Evolutionary conservation across 768 basidiomycete species (phyloP).

Genomic region (Lactarius hatsudake): DNA sequence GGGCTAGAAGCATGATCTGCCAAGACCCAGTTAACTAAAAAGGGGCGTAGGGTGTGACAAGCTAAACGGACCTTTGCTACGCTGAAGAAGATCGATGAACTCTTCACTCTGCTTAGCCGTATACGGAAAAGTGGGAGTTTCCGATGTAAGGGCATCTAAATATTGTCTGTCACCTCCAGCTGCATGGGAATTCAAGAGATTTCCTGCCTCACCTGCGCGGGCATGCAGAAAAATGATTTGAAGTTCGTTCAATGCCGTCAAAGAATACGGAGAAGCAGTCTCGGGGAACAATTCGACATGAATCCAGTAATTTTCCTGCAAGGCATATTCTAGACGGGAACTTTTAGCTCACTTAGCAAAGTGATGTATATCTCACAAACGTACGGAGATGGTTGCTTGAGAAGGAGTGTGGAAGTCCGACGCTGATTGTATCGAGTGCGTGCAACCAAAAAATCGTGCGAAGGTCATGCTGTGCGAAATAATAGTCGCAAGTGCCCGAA

Average conservation of each 20-base stretch:
- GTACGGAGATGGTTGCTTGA: neutral
- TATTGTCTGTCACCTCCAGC: neutral
- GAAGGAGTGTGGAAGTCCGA: neutral
- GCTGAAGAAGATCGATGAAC: constrained; percentile 3
- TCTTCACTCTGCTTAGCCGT: neutral
- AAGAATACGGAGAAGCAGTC: neutral
- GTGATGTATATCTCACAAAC: neutral
- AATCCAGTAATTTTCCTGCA: neutral
- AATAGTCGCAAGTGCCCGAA: neutral
- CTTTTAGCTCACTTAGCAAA: neutral
- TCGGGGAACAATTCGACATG: neutral
- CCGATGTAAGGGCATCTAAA: neutral
- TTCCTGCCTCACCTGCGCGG: neutral
- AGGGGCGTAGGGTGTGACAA: neutral
- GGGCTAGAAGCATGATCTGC: neutral
- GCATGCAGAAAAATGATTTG: neutral
- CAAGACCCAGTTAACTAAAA: neutral
- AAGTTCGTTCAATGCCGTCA: neutral
- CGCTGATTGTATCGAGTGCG: neutral
- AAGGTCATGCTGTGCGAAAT: neutral
- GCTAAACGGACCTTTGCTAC: neutral
- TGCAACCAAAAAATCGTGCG: neutral
- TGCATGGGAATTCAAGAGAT: neutral
- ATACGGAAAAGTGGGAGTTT: neutral
- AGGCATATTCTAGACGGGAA: neutral